Base-by-base conservation (phyloP, 768 basidiomycete genomes). In the Suillus placidus region DNA sequence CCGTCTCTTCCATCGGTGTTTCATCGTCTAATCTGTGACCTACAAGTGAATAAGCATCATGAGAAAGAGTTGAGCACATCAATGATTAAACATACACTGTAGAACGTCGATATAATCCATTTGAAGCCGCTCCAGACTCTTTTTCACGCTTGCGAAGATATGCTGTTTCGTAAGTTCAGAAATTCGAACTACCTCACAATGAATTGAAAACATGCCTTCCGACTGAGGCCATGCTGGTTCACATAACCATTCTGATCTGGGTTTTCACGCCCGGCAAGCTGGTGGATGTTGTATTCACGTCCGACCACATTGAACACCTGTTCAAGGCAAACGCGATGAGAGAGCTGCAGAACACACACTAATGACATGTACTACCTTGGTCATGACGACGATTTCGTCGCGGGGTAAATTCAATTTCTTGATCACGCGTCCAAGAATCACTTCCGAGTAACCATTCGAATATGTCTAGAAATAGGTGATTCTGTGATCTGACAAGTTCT, bases 331-430 rank as follows among this genome's bases (percentile, higher is more conserved):
- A 34, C 34, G 35, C 9, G 26, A 38, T 54, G 9, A 26, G 18
- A 9, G 16, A 42, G 47, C 37, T 38, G 43, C 52, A 47, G 51
- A 34, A 57, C 18, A 30, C 26, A 30, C 18, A 30, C 30, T 34
- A 13, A 37, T 13, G 9, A 55, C 13, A 51, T 4, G n/a, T 35
- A 49, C 64, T 47, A 86, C 86, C 79, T 94, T 93, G 63, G 92
- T 92, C 81, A 93, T 83, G 18, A 94, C 84, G 20, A 94, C 91
- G 54, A 93, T 86, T 68, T 88, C 85, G 16, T 89, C 88, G 2
- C 92, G 85, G n/a, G 90, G 90, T 14, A 91, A 80, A 26, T 87
- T 73, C 67, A 85, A 81, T 67, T 86, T 71, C 70, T 89, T 90
- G 78, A 94, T 87, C 3, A 87, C 90, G 69, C 89, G 88, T 13